A percentile compares a stretch with the other conserved stretches of the same genome.
Conservation (phyloP, 768 basidiomycete genomes). For the Kwoniella mangroviensis region DNA sequence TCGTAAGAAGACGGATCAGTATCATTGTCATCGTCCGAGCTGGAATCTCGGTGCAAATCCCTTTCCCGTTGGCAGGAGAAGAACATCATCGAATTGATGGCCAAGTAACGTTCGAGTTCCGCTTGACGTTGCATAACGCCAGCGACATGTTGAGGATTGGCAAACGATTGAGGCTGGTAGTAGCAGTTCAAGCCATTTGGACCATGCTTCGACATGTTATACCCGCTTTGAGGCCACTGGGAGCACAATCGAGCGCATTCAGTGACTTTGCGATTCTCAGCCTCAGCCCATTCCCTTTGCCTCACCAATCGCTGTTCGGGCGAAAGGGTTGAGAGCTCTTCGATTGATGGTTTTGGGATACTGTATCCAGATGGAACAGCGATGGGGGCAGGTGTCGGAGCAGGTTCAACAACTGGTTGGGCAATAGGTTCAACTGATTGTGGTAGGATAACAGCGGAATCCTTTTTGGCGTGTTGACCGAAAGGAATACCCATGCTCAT, state of each 20-base stretch:
- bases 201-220: slow-evolving; percentile 50
- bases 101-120: slow-evolving; percentile 39
- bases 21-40: slow-evolving; percentile 26
- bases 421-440: neutral
- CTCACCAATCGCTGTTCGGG: slow-evolving; percentile 16
- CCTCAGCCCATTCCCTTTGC: slow-evolving; percentile 41
- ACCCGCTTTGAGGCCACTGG: slow-evolving; percentile 55
- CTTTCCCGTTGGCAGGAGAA: slow-evolving; percentile 28
- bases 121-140: slow-evolving; percentile 52
- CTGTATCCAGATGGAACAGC: neutral
- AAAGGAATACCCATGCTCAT: slow-evolving; percentile 34
- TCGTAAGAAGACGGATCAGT: slow-evolving; percentile 21
- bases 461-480: slow-evolving; percentile 21
- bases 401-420: neutral
- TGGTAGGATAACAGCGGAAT: neutral
- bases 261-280: slow-evolving; percentile 30
- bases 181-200: slow-evolving; percentile 40
- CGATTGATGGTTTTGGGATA: slow-evolving; percentile 11
- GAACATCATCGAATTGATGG: slow-evolving; percentile 25
- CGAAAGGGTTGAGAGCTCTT: slow-evolving; percentile 22
- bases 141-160: slow-evolving; percentile 46
- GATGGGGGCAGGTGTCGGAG: neutral
- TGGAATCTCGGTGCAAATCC: neutral
- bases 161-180: slow-evolving; percentile 52
- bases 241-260: slow-evolving; percentile 52